Conservation (phyloP, 805 yeast species). For the Brettanomyces bruxellensis region DNA sequence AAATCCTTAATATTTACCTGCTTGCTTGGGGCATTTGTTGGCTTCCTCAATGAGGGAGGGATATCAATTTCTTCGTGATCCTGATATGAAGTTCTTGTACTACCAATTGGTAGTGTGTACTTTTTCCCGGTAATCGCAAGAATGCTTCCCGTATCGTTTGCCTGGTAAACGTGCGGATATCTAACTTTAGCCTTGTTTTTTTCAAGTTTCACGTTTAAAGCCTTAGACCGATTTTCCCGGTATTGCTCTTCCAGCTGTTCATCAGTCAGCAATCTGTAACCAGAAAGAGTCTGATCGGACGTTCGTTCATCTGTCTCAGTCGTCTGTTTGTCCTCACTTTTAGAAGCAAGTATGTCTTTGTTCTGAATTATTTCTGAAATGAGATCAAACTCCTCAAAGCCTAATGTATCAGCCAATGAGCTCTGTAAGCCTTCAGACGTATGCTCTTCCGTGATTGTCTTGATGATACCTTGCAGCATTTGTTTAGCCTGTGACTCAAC, state of each 20-base stretch:
- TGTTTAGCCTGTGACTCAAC: background rate
- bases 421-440: conserved; percentile 61
- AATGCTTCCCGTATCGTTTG: conserved; percentile 51
- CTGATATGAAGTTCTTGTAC: conserved; percentile 53
- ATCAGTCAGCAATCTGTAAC: conserved; percentile 34
- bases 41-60: conserved; percentile 56
- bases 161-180: conserved; percentile 83
- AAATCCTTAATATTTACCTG: conserved; percentile 52
- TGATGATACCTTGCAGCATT: conserved; percentile 22
- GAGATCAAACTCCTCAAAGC: conserved; percentile 78
- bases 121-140: conserved; percentile 77
- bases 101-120: conserved; percentile 72
- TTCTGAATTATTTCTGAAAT: conserved; percentile 53
- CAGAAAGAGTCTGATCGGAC: background rate
- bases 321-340: background rate
- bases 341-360: conserved; percentile 23
- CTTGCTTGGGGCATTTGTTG: conserved; percentile 33
- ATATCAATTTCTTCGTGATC: conserved; percentile 67
- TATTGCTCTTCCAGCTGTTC: conserved; percentile 49
- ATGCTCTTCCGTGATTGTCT: conserved; percentile 26
- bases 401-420: conserved; percentile 67
- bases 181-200: conserved; percentile 36
- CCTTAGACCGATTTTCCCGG: conserved; percentile 36
- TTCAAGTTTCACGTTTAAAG: conserved; percentile 39
- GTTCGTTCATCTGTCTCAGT: background rate